Percentiles rank a stretch among this genome's conserved stretches.
Evolutionary conservation across 352 stramenopile species (phyloP).

Genomic region (Pythium oligandrum): DNA sequence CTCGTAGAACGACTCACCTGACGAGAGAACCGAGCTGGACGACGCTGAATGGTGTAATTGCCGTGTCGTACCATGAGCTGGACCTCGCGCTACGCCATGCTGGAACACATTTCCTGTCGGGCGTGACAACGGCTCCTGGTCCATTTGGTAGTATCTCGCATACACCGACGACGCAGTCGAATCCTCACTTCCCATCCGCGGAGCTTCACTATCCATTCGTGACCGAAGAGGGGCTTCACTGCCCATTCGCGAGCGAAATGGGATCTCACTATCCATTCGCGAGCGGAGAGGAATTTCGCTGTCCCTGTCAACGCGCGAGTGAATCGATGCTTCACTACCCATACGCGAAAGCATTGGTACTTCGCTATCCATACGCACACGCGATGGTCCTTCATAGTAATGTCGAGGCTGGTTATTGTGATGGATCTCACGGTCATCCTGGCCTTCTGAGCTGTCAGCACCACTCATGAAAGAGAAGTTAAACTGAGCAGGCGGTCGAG

Average conservation of each 20-base stretch:
- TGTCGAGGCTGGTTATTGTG: neutral
- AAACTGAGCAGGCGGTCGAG: constrained; percentile 1
- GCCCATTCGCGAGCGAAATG: no score
- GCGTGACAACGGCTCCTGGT: neutral
- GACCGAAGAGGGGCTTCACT: no score
- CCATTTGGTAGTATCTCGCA: neutral
- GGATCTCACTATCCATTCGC: no score
- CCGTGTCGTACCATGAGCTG: neutral
- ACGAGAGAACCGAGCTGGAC: constrained; percentile 2
- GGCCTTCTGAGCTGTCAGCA: neutral
- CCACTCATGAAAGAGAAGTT: constrained; percentile 1
- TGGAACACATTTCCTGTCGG: neutral
- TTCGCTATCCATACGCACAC: neutral
- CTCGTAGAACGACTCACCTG: no score
- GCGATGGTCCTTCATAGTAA: neutral
- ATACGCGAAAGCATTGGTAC: neutral
- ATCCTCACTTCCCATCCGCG: no score
- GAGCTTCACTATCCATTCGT: no score
- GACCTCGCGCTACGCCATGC: neutral
- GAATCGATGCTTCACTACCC: no score
- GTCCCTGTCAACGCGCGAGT: no score
- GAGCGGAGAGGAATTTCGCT: no score
- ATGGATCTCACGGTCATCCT: neutral
- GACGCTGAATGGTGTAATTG: neutral
- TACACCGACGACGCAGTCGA: no score